phyloP scores from a whole-genome alignment of 2,329 filamentous ascomycete species.

The Phyllosticta paracitricarpa region DNA sequence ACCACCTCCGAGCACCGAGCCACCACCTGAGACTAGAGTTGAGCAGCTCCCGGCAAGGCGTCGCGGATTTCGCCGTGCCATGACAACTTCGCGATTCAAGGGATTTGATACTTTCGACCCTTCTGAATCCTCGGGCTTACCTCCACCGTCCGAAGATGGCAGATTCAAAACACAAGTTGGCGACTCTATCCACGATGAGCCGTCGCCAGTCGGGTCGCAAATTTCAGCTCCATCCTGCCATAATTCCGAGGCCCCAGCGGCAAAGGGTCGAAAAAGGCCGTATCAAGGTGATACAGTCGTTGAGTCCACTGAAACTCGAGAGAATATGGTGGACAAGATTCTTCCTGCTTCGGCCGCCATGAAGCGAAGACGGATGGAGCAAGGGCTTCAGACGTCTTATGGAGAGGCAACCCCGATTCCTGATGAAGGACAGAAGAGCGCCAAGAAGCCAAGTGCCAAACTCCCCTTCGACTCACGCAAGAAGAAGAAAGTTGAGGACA shows the following conservation, averaged over 20 bases:
- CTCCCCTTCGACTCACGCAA: conserved; percentile 16
- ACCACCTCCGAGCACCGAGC: not conserved
- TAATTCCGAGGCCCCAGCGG: not conserved
- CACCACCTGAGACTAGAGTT: not conserved
- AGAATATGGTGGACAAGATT: conserved; percentile 34
- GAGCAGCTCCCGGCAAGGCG: not conserved
- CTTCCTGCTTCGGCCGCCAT: conserved; percentile 67
- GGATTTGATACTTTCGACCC: conserved; percentile 57
- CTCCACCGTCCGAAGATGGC: not conserved
- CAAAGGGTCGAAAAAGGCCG: conserved; percentile 2
- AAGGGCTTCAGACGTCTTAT: not conserved
- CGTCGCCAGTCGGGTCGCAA: conserved; percentile 1
- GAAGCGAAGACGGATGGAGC: conserved; percentile 56
- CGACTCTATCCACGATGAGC: conserved; percentile 19
- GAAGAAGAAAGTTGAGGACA: conserved; percentile 41
- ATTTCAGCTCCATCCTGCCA: not conserved
- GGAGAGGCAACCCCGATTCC: conserved; percentile 2
- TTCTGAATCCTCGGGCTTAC: not conserved
- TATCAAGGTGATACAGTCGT: not conserved
- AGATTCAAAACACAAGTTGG: not conserved
- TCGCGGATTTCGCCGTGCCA: conserved; percentile 15
- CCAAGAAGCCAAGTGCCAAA: not conserved
- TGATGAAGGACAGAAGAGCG: conserved; percentile 28
- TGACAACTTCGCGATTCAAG: conserved; percentile 50
- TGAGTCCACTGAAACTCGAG: conserved; percentile 45